phyloP scores from a whole-genome alignment of 2,329 filamentous ascomycete species.

The Nemania sp. region DNA sequence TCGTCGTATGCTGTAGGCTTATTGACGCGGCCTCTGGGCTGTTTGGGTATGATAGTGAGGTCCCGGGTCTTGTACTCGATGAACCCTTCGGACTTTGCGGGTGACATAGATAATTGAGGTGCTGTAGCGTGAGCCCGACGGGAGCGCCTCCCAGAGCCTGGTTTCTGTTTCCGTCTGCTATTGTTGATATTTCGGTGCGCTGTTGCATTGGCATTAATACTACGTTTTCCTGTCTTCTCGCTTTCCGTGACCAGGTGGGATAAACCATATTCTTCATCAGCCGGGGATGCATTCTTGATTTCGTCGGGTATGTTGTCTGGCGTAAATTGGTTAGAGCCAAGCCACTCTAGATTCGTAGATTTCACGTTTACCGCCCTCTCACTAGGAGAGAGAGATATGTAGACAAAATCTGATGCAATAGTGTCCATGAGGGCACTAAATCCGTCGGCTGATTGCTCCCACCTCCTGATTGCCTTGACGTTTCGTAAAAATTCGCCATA shows the following conservation, averaged over 20 bases:
- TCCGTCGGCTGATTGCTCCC: slow-evolving; percentile 51
- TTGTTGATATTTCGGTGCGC: neutral
- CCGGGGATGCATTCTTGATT: slow-evolving; percentile 37
- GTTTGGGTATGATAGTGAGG: slow-evolving; percentile 35
- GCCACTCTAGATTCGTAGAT: slow-evolving; percentile 44
- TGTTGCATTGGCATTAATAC: neutral
- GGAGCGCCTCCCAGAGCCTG: neutral
- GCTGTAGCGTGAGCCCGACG: neutral
- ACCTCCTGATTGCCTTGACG: slow-evolving; percentile 47
- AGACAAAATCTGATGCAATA: slow-evolving; percentile 45
- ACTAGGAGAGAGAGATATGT: slow-evolving; percentile 44
- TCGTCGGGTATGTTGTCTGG: slow-evolving; percentile 50
- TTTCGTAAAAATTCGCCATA: slow-evolving; percentile 37
- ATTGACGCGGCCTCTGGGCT: slow-evolving; percentile 42
- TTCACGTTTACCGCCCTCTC: slow-evolving; percentile 33
- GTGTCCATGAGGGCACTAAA: slow-evolving; percentile 41
- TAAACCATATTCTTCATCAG: slow-evolving; percentile 39
- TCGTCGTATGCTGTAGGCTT: slow-evolving; percentile 40
- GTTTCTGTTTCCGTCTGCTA: slow-evolving; percentile 3
- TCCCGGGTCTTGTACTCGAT: slow-evolving; percentile 39
- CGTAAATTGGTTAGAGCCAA: slow-evolving; percentile 46
- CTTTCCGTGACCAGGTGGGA: slow-evolving; percentile 22
- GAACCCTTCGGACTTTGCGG: slow-evolving; percentile 24
- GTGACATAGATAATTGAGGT: neutral
- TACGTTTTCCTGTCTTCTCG: neutral